A percentile compares a stretch with the other conserved stretches of the same genome.
Evolutionary conservation across 345 rosid genomes (phyloP).

Genomic region (Litchi chinensis): DNA sequence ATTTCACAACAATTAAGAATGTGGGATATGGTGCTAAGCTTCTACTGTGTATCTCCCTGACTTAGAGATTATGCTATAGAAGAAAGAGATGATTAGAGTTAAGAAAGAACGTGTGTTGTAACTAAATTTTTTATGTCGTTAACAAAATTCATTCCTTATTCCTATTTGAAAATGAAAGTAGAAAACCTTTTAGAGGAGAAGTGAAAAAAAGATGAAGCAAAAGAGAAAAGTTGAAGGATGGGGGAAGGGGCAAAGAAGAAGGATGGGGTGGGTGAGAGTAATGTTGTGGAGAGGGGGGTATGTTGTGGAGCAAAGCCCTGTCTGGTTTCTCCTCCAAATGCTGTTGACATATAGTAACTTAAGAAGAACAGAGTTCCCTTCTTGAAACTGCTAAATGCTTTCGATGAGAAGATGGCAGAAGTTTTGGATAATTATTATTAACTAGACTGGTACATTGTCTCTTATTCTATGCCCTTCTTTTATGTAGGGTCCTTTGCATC

Average conservation of each 20-base stretch:
- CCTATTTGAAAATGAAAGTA: too few species aligned
- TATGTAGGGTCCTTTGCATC: neutral
- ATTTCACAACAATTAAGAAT: neutral
- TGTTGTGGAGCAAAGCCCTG: too few species aligned
- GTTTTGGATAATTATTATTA: neutral
- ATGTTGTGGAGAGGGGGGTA: too few species aligned
- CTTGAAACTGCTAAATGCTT: neutral
- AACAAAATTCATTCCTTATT: neutral
- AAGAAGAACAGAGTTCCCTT: neutral
- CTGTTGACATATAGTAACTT: neutral
- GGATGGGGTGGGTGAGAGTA: neutral
- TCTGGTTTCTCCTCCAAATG: neutral
- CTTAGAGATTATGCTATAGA: neutral
- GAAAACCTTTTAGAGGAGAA: neutral
- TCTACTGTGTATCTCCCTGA: neutral
- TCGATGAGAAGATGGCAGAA: neutral
- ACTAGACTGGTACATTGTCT: neutral
- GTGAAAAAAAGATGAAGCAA: neutral
- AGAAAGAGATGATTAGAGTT: neutral
- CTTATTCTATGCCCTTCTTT: neutral
- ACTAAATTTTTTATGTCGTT: too few species aligned
- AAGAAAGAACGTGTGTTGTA: neutral
- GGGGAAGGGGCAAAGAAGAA: neutral
- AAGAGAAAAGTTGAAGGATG: neutral
- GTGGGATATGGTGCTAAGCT: neutral